phyloP scores from a whole-genome alignment of 192 early-diverging fungal species.

The Rhizoclosmatium globosum region DNA sequence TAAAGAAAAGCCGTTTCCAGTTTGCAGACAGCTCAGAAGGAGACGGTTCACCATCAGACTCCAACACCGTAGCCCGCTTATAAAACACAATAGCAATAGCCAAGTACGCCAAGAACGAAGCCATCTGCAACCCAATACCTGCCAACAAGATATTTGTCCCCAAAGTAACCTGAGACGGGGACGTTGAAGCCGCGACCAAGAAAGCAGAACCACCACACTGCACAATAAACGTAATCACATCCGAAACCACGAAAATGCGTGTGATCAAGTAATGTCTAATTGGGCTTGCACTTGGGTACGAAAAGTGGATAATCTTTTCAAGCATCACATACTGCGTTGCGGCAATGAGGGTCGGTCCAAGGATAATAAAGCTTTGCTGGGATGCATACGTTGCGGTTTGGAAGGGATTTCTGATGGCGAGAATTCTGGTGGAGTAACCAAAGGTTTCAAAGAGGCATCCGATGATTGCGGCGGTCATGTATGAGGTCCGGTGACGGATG shows the following conservation, averaged over 20 bases:
- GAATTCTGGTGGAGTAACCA: neutral
- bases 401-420: constrained; percentile 1
- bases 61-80: neutral
- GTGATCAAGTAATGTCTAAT: constrained; percentile 23
- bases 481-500: constrained; percentile 12
- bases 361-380: constrained; percentile 32
- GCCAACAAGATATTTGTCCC: constrained; percentile 32
- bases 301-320: constrained; percentile 13
- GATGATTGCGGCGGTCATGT: constrained; percentile 5
- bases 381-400: constrained; percentile 20
- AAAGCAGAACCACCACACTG: constrained; percentile 33
- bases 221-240: constrained; percentile 34
- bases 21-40: neutral
- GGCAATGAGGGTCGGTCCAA: constrained; percentile 41
- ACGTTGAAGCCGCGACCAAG: neutral
- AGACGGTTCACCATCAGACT: neutral
- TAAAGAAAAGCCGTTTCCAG: neutral
- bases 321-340: constrained; percentile 40
- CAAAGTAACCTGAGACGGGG: neutral
- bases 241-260: constrained; percentile 37
- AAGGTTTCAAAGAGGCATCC: neutral
- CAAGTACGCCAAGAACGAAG: constrained; percentile 30
- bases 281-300: constrained; percentile 24
- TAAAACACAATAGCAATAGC: constrained; percentile 30
- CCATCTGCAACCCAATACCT: constrained; percentile 40